Evolutionary conservation across 75 land plant species (phyloP), one percentile per base, ranked within the genome.

Genomic region (Isoetes taiwanensis): DNA sequence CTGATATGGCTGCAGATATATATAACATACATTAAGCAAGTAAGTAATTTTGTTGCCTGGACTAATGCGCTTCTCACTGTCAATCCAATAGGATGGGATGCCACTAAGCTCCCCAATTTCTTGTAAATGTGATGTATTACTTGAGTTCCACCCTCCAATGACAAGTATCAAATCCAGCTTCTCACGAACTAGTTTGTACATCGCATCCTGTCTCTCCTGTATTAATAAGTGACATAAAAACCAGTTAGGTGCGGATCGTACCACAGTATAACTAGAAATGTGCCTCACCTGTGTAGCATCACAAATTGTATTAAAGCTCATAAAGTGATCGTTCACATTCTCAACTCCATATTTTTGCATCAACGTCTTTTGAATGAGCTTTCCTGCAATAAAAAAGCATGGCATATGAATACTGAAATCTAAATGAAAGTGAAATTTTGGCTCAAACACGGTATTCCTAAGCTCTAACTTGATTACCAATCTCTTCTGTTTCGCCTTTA

Each of bases 121-220:
- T 72, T 90, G 97, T 31, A 90, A 57, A 69, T 90, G 97, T 28
- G 97, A 90, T 21, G 97, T 90, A 61, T 90, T 90, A 39, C 93
- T 86, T 1, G 93, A 86, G 59, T 90, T 83, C 97, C 97, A 90
- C 34, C 97, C 97, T 34, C 93, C 97, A 60, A 90, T 78, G 0
- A 90, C 94, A 52, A 90, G 63, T 48, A 90, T 80, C 5, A 90
- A 77, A 64, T 90, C 93, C 14, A 86, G 30, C 41, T 86, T 73
- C 61, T 83, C 82, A 30, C 78, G 69, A 12, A 90, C 94, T 41
- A 90, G 72, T 61, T 80, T 64, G 66, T 75, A 76, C 93, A 90
- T 90, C 10, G 97, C 94, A 80, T 86, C 97, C 86, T 90, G 97
- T 62, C 97, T 75, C 56, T 90, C 97, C 97, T 90, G 80, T 14